A percentile compares a stretch with the other conserved stretches of the same genome.
Evolutionary conservation across 176 grass and related monocot genomes (phyloP).

Genomic region (Oryza australiensis): DNA sequence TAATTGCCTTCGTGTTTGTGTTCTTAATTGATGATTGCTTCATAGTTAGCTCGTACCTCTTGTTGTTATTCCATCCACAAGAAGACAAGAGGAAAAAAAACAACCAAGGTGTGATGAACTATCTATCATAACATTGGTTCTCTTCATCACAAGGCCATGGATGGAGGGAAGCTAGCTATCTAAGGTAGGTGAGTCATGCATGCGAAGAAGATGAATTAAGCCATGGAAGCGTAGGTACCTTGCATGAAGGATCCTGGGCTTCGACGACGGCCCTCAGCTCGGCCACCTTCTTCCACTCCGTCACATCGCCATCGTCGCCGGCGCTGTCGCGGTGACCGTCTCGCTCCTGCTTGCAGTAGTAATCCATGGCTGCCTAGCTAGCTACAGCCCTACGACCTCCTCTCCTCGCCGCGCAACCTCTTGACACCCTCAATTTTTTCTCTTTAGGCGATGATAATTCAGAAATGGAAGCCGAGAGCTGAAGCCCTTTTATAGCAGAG

Average conservation of each 20-base stretch:
- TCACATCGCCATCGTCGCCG: slow-evolving; percentile 24
- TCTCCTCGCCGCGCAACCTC: no score
- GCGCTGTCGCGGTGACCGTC: neutral
- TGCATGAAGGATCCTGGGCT: slow-evolving; percentile 61
- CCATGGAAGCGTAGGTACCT: slow-evolving; percentile 51
- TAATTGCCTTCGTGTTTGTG: no score
- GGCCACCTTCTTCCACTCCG: slow-evolving; percentile 62
- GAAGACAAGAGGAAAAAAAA: no score
- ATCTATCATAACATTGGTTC: neutral
- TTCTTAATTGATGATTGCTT: no score
- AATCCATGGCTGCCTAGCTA: neutral
- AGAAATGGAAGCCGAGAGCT: neutral
- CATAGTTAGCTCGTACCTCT: no score
- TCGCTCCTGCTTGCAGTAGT: neutral
- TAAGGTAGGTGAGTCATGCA: neutral
- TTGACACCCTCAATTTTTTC: no score
- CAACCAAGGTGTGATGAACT: neutral
- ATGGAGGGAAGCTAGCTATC: neutral
- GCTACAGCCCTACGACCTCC: no score
- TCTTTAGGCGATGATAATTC: neutral
- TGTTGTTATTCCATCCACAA: no score
- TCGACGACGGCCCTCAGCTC: slow-evolving; percentile 58
- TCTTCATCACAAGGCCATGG: no score
- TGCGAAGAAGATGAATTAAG: neutral
- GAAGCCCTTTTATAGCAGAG: no score